Conservation (phyloP, 371 early-diverging fungal genomes). For the Mortierella sp. region DNA sequence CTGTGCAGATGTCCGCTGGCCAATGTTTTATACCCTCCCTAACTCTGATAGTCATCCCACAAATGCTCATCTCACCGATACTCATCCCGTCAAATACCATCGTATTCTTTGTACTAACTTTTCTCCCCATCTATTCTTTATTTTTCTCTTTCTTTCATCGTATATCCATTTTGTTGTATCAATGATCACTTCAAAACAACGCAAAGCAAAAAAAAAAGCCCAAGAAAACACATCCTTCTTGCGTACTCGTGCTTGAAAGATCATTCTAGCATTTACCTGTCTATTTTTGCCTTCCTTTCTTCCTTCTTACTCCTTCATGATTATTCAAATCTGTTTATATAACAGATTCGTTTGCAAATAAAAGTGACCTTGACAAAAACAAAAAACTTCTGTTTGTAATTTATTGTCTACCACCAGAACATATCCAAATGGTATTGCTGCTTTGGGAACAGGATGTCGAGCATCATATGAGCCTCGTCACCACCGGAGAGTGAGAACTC, state of each 20-base stretch:
- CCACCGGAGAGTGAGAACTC: slow-evolving; percentile 12
- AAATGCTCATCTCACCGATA: neutral
- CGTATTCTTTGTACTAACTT: neutral
- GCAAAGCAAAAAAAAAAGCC: slow-evolving; percentile 8
- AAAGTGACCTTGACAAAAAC: too few relatives aligned
- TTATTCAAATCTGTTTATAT: too few relatives aligned
- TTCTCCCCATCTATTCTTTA: neutral
- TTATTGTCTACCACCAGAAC: slow-evolving; percentile 29
- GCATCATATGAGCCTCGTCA: slow-evolving; percentile 26
- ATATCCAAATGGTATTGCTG: slow-evolving; percentile 22
- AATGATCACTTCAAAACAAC: neutral
- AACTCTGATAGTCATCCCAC: neutral
- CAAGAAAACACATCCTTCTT: neutral
- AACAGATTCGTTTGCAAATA: too few relatives aligned
- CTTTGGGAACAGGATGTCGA: slow-evolving; percentile 40
- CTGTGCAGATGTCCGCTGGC: neutral
- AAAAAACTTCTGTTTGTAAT: too few relatives aligned
- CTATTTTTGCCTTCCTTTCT: too few relatives aligned
- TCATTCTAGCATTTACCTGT: too few relatives aligned
- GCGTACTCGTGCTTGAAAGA: neutral
- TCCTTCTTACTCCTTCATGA: too few relatives aligned
- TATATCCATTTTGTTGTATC: slow-evolving; percentile 3
- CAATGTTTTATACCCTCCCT: slow-evolving; percentile 15
- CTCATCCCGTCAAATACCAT: neutral
- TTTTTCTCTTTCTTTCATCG: neutral